A percentile compares a stretch with the other conserved stretches of the same genome.
These are phyloP conservation scores for Starmerella sirachaensis DNA, from an alignment of 805 yeast species.

Conservation along the genomic window DNA sequence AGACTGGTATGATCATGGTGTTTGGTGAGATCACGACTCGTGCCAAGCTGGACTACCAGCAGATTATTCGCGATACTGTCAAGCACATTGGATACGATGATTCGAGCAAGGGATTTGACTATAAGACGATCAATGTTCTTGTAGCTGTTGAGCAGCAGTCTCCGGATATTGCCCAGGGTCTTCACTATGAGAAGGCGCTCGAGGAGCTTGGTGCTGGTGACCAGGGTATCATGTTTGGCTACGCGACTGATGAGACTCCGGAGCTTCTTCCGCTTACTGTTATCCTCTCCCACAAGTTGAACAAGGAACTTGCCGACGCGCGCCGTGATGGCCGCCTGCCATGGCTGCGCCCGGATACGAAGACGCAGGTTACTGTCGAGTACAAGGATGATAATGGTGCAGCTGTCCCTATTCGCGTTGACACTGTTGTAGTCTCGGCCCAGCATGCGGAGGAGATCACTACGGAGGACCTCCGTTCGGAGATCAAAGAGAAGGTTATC, in stretches of 20 bases:
- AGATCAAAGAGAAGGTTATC: slow-evolving; percentile 67
- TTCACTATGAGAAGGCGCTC: slow-evolving; percentile 85
- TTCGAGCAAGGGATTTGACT: slow-evolving; percentile 94
- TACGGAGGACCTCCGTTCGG: slow-evolving; percentile 79
- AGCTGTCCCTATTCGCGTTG: slow-evolving; percentile 89
- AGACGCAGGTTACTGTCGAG: slow-evolving; percentile 98
- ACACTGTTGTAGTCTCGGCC: slow-evolving; percentile 93
- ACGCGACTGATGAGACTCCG: slow-evolving; percentile 97
- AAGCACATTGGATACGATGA: slow-evolving; percentile 96
- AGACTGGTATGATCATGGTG: slow-evolving; percentile 98
- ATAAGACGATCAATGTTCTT: slow-evolving; percentile 96
- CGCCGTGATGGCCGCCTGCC: slow-evolving; percentile 90
- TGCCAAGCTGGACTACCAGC: slow-evolving; percentile 91
- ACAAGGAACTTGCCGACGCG: slow-evolving; percentile 92
- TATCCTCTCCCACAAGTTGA: slow-evolving; percentile 86
- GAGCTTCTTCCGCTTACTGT: slow-evolving; percentile 94
- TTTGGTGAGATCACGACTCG: slow-evolving; percentile 99
- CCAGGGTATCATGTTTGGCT: slow-evolving; percentile 99
- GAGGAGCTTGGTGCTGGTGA: slow-evolving; percentile 99
- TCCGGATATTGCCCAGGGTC: slow-evolving; percentile 98
- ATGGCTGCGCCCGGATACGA: slow-evolving; percentile 99
- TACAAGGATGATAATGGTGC: slow-evolving; percentile 92
- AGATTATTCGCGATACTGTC: slow-evolving; percentile 94
- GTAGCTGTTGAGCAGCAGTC: slow-evolving; percentile 99
- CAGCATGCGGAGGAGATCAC: slow-evolving; percentile 96